Base-by-base conservation (phyloP, 1,284 basidiomycete species). In the Trametes versicolor region DNA sequence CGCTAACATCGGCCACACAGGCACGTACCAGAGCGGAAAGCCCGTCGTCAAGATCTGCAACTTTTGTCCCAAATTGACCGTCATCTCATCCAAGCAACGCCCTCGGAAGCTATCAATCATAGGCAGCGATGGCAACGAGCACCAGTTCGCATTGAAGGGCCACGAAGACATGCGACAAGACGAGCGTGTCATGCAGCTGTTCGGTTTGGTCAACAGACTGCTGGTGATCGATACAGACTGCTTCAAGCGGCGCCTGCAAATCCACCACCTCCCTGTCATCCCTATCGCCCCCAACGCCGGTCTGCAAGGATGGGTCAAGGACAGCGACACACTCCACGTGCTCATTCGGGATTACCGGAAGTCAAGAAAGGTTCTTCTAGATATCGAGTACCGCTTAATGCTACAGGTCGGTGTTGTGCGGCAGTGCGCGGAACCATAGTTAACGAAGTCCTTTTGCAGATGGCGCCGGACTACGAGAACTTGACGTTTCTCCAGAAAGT, bases 401-500 rank as follows among this genome's bases (percentile, higher is more conserved):
- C 89, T 99, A 21, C 96, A 97, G 84, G 94, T 92, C 34, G 21
- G 60, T 32, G 13, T 21, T 21, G 5, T 13, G 2, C 15, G 27
- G 43, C 23, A 64, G 8, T 54, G 25, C 15, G 1, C 2, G 34
- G 3, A 12, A 23, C 4, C 17, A 37, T 3, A 15, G 32, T 19
- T 41, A 2, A 57, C 53, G 52, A 43, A 61, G 2, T 9, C 34
- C 13, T 25, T n/a, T 23, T 32, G 8, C 74, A 99, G 93, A 99
- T 99, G 97, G 97, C 98, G 13, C 97, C 98, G 12, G 98, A 99
- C 78, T 99, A 99, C 77, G 98, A 99, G 79, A 93, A 92, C 72
- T 82, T 99, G 49, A 96, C 94, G 34, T 83, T 99, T 3, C 86
- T 99, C 65, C 97, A 99, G 79, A 99, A 99, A 82, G 95, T 99